phyloP scores from a whole-genome alignment of 441 rosid genomes.

The Hura crepitans region DNA sequence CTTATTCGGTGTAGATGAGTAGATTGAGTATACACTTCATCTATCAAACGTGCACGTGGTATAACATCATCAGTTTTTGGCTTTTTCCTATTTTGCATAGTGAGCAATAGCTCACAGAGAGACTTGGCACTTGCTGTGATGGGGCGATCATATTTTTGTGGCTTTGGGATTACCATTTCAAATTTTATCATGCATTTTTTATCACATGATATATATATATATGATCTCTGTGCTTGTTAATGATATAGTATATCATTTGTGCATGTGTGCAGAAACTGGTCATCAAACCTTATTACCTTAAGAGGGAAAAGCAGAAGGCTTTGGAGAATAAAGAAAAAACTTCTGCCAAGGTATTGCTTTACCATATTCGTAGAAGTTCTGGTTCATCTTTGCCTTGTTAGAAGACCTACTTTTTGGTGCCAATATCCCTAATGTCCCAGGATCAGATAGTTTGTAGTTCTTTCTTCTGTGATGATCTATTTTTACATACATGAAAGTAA shows the following conservation, averaged over 20 bases:
- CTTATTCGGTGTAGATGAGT: not conserved
- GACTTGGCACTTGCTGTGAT: not conserved
- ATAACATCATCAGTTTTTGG: not conserved
- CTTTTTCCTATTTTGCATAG: not conserved
- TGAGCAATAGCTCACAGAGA: not conserved
- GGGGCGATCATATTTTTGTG: not conserved
- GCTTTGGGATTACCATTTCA: not conserved
- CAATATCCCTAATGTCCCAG: not conserved
- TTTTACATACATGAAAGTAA: not conserved
- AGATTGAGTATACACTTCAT: not conserved
- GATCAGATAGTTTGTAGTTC: not conserved
- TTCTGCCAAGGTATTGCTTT: slow-evolving; percentile 60
- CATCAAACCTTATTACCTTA: slow-evolving; percentile 66
- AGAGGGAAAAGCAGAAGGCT: slow-evolving; percentile 67
- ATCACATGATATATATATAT: not conserved
- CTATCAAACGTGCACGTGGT: not conserved
- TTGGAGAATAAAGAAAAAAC: slow-evolving; percentile 67
- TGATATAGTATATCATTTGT: slow-evolving; percentile 2
- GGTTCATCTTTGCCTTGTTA: slow-evolving; percentile 5
- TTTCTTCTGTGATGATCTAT: not conserved
- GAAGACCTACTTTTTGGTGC: slow-evolving; percentile 8
- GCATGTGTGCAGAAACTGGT: slow-evolving; percentile 56
- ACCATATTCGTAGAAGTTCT: not conserved
- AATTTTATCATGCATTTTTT: not conserved
- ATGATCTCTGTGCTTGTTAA: slow-evolving; percentile 8